Evolutionary conservation across 2,329 filamentous ascomycete species (phyloP).

Genomic region (Monilinia fructigena): DNA sequence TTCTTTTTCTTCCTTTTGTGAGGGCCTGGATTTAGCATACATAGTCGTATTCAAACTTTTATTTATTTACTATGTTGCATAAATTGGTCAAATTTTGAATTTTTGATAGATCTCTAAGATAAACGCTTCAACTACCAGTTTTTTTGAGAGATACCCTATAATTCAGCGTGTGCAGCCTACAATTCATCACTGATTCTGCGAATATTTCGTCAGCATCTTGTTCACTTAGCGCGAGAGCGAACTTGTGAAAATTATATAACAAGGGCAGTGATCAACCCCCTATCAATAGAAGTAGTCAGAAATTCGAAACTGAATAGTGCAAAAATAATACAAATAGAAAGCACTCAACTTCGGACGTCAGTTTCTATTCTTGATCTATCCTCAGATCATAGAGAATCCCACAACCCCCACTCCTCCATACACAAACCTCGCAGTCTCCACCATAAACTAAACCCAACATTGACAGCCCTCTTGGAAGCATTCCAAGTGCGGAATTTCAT

Average conservation of each 20-base stretch:
- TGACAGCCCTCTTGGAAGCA: neutral
- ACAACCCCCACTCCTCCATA: neutral
- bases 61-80: too few relatives aligned
- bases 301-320: too few relatives aligned
- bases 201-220: neutral
- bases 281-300: too few relatives aligned
- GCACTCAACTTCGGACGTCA: too few relatives aligned
- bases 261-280: too few relatives aligned
- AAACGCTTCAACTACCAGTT: too few relatives aligned
- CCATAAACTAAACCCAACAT: neutral
- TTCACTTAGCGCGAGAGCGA: neutral
- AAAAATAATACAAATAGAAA: too few relatives aligned
- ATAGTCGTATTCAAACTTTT: neutral
- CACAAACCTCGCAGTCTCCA: neutral
- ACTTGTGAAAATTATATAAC: too few relatives aligned
- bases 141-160: too few relatives aligned
- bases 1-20: neutral
- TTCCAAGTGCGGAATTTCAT: neutral
- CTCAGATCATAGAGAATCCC: too few relatives aligned
- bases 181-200: neutral
- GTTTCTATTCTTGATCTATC: too few relatives aligned
- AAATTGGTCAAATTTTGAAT: neutral
- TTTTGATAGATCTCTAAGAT: neutral
- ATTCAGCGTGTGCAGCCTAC: neutral
- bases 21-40: constrained; percentile 25